Conservation (phyloP, 148 eudicot genomes). For the Arctostaphylos glauca region DNA sequence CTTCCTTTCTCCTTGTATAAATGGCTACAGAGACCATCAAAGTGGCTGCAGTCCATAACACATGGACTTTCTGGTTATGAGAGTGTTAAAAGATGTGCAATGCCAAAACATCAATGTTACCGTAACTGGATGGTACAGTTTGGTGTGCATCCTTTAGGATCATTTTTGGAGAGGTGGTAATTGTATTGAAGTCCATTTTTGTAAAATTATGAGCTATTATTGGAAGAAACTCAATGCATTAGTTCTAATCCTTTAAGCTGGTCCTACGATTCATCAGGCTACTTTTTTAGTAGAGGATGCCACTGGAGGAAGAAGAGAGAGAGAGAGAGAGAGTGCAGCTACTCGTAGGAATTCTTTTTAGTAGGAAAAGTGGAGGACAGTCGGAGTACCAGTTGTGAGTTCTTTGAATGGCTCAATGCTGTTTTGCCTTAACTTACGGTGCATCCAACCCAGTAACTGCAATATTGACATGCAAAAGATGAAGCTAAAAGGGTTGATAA, state of each 20-base stretch:
- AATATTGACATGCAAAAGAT: constrained; percentile 23
- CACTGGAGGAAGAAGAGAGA: not conserved
- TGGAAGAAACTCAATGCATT: not conserved
- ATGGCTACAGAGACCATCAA: not conserved
- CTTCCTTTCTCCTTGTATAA: not conserved
- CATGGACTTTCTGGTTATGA: not conserved
- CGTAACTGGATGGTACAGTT: not conserved
- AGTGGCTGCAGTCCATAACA: not conserved
- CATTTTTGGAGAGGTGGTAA: not conserved
- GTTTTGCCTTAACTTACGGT: constrained; percentile 45
- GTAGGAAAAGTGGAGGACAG: not conserved
- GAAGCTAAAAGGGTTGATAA: constrained; percentile 7
- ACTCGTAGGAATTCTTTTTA: not conserved
- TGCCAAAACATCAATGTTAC: not conserved
- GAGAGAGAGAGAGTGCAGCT: not conserved
- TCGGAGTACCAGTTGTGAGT: constrained; percentile 43
- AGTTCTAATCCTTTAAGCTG: not conserved
- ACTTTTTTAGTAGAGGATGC: not conserved
- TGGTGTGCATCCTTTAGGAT: constrained; percentile 11
- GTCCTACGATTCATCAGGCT: not conserved
- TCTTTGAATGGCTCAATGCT: constrained; percentile 35
- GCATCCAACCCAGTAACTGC: constrained; percentile 82
- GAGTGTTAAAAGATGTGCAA: not conserved
- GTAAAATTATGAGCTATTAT: not conserved
- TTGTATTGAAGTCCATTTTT: not conserved